Evolutionary conservation across 179 eudicot genomes (phyloP).

Genomic region (Amaranthus tricolor): DNA sequence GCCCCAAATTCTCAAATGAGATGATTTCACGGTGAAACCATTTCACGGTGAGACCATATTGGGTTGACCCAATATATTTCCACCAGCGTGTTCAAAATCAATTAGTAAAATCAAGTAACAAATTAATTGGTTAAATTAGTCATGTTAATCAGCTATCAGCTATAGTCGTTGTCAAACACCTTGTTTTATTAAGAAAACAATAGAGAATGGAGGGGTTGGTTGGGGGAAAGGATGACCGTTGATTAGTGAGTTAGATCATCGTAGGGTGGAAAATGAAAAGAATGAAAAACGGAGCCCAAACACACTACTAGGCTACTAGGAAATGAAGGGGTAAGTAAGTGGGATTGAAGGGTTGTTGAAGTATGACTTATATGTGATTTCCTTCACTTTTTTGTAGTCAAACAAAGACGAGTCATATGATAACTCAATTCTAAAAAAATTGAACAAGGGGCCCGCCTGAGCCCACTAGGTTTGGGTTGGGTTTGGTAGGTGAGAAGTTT

Average conservation of each 20-base stretch:
- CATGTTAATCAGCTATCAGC: too few species aligned
- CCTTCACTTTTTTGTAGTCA: conserved; percentile 10
- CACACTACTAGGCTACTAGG: background rate
- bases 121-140: too few species aligned
- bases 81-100: too few species aligned
- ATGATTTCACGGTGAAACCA: too few species aligned
- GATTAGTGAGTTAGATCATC: conserved; percentile 1
- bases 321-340: conserved; percentile 27
- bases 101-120: too few species aligned
- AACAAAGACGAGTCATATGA: background rate
- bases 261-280: conserved; percentile 13
- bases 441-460: background rate
- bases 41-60: too few species aligned
- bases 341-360: conserved; percentile 15
- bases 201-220: conserved; percentile 19
- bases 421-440: too few species aligned
- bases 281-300: background rate
- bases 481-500: conserved; percentile 25
- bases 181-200: background rate
- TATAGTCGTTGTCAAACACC: too few species aligned
- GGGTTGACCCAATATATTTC: too few species aligned
- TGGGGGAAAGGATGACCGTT: conserved; percentile 14
- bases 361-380: background rate
- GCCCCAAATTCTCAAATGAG: too few species aligned
- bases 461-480: background rate